Base-by-base conservation (phyloP, 164 flowering plant species). In the Hamamelis virginiana region DNA sequence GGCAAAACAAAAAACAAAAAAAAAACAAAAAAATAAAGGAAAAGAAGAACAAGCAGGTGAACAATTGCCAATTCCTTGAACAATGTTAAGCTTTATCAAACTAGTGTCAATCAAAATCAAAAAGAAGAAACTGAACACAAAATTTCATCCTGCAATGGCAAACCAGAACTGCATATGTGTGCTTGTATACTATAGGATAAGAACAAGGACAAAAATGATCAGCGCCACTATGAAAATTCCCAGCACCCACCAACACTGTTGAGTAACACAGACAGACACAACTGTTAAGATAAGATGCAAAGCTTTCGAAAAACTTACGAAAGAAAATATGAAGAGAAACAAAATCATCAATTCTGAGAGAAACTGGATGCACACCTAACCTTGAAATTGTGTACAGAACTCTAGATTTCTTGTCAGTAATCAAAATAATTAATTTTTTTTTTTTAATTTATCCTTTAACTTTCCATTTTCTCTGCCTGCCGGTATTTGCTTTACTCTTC, bases 161-260 rank as follows among this genome's bases (percentile, higher is more conserved):
- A 51, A 53, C 61, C 65, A 50, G 52, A 43, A 15, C 62, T 1
- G 23, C 25, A 41, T 15, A 27, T 38, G 9, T 26, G 45, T 21
- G 43, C 47, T 64, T 63, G 75, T 14, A 19, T 51, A 1, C 66
- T 80, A 83, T 21, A 82, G 1, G 59, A 87, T 47, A 45, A 87
- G 77, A 59, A 83, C 45, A 22, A 87, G 47, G 43, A 87, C 68
- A 46, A 84, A 12, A 50, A 87, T 67, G 56, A 83, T 77, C 73
- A 83, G 28, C 70, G 73, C 80, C 65, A 85, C 41, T 38, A 81
- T 76, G n/a, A 87, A 27, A 59, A 84, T 45, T 28, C 38, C 81
- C 75, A 83, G 66, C 74, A 79, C 65, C 91, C 91, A 87, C 91
- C 91, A 87, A 68, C 91, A 87, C 91, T 87, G 90, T 73, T 28